phyloP scores from a whole-genome alignment of 768 basidiomycete species.

The Collybia mongolica region DNA sequence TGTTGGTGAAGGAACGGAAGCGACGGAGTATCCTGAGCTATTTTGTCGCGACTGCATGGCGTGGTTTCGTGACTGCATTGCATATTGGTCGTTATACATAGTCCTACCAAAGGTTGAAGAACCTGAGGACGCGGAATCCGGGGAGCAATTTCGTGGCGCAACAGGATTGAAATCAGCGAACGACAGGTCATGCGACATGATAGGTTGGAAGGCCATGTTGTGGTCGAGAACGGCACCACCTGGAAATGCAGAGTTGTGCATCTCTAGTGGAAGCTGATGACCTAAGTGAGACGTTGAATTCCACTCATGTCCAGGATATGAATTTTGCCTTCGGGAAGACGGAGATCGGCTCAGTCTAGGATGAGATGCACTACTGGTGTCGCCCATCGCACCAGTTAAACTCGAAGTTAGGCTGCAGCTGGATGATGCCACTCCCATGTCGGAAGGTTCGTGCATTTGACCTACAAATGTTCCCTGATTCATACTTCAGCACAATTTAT shows the following conservation, averaged over 20 bases:
- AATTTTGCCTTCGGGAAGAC: slow-evolving; percentile 6
- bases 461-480: slow-evolving; percentile 28
- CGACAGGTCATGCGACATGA: slow-evolving; percentile 18
- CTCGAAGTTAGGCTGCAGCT: slow-evolving; percentile 46
- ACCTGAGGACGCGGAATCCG: slow-evolving; percentile 37
- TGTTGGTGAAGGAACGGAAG: slow-evolving; percentile 13
- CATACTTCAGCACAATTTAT: background rate
- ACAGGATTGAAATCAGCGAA: slow-evolving; percentile 23
- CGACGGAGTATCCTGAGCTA: slow-evolving; percentile 12
- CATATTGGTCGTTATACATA: slow-evolving; percentile 6
- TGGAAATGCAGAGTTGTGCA: slow-evolving; percentile 25
- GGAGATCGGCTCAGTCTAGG: slow-evolving; percentile 19
- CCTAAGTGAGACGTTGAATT: background rate
- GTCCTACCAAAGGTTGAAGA: slow-evolving; percentile 23
- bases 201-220: slow-evolving; percentile 7
- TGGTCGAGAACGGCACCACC: slow-evolving; percentile 13
- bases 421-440: slow-evolving; percentile 34
- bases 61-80: slow-evolving; percentile 6
- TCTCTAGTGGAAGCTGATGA: slow-evolving; percentile 22
- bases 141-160: slow-evolving; percentile 33
- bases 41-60: slow-evolving; percentile 10
- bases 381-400: slow-evolving; percentile 66
- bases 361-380: slow-evolving; percentile 32
- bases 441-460: slow-evolving; percentile 21
- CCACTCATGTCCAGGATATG: slow-evolving; percentile 7